phyloP scores from a whole-genome alignment of 371 early-diverging fungal species.

The Mortierella sp. region DNA sequence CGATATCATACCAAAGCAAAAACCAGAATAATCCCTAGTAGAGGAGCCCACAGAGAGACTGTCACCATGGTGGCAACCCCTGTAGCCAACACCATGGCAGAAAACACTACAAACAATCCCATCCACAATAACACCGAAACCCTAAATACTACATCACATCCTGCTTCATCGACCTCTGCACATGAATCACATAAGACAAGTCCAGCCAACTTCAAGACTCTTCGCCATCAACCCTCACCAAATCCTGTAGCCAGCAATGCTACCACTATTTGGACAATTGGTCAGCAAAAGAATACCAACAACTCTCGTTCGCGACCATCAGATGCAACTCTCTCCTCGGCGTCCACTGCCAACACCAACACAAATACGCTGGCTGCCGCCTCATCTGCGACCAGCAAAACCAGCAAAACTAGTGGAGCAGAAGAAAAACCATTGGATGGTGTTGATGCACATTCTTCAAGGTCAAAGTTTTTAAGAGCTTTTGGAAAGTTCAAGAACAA shows the following conservation, averaged over 20 bases:
- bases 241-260: conserved; percentile 15
- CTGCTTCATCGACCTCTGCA: not conserved
- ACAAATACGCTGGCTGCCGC: not conserved
- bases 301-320: not conserved
- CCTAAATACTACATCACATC: not conserved
- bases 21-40: conserved; percentile 5
- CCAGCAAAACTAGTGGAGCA: not conserved
- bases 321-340: not conserved
- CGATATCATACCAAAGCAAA: conserved; percentile 18
- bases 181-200: not conserved
- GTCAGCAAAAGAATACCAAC: conserved; percentile 16
- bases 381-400: not conserved
- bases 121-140: not conserved
- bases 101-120: not conserved
- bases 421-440: not conserved
- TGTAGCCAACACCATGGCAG: not conserved
- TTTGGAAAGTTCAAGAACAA: conserved; percentile 42
- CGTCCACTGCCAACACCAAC: not conserved
- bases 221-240: conserved; percentile 6
- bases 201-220: not conserved
- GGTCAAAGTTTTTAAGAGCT: conserved; percentile 30
- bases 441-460: conserved; percentile 14
- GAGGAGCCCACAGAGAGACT: not conserved
- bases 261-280: conserved; percentile 27
- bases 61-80: not conserved